Evolutionary conservation across 345 rosid species (phyloP).

Genomic region (Brassica rapa): DNA sequence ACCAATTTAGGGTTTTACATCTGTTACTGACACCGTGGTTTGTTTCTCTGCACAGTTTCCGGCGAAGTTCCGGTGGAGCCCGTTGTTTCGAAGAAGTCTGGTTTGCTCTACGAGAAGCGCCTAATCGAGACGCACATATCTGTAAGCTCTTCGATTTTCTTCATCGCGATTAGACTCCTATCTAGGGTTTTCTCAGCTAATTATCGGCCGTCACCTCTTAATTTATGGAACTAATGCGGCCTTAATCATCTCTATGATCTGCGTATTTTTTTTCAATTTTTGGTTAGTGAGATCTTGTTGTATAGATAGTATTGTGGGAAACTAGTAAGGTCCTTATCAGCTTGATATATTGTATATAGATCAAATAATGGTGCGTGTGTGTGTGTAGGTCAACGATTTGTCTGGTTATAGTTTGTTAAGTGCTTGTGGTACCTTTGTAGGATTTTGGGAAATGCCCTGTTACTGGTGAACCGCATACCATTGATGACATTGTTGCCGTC

Average conservation of each 20-base stretch:
- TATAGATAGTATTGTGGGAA: neutral
- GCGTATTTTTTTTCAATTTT: too few species aligned
- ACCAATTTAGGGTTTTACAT: slow-evolving; percentile 23
- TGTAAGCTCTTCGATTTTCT: slow-evolving; percentile 42
- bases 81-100: slow-evolving; percentile 77
- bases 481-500: slow-evolving; percentile 78
- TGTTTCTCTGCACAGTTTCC: slow-evolving; percentile 56
- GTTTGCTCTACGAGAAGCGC: slow-evolving; percentile 89
- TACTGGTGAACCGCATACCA: slow-evolving; percentile 72
- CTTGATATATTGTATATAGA: neutral
- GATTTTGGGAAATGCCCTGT: slow-evolving; percentile 93
- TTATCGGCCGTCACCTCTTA: too few species aligned
- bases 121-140: slow-evolving; percentile 82
- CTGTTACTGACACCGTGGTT: neutral
- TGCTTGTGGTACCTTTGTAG: slow-evolving; percentile 38
- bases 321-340: neutral
- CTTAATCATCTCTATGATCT: too few species aligned
- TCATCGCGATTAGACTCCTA: neutral
- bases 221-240: too few species aligned
- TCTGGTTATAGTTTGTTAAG: neutral
- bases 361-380: neutral
- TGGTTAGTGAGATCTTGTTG: neutral
- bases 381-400: neutral
- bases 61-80: slow-evolving; percentile 99
- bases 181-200: neutral